Percentiles rank a stretch among this genome's conserved stretches.
phyloP scores from a whole-genome alignment of 1,284 basidiomycete genomes.

The Peniophora sp. region DNA sequence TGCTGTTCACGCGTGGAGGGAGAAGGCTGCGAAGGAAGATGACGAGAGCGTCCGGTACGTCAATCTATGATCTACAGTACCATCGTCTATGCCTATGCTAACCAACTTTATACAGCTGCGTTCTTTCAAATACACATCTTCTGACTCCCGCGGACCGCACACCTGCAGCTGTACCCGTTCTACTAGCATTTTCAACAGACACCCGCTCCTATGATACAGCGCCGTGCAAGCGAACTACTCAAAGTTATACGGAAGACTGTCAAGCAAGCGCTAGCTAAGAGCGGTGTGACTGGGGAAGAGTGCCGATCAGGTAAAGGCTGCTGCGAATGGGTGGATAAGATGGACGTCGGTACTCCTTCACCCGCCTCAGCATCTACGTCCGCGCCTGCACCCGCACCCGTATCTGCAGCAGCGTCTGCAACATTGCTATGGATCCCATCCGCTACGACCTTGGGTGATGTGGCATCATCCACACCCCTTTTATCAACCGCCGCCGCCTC shows the following conservation, averaged over 20 bases:
- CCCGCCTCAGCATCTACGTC: background rate
- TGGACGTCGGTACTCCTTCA: background rate
- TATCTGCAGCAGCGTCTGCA: background rate
- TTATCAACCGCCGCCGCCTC: background rate
- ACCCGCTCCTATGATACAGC: constrained; percentile 49
- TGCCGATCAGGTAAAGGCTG: background rate
- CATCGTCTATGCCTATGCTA: background rate
- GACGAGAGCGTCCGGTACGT: constrained; percentile 82
- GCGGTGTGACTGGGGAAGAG: constrained; percentile 2
- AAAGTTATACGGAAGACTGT: constrained; percentile 48
- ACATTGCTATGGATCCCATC: constrained; percentile 28
- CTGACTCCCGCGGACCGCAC: constrained; percentile 63
- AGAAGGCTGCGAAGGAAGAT: constrained; percentile 70
- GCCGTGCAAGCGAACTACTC: constrained; percentile 54
- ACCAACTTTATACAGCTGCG: constrained; percentile 38
- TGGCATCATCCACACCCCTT: background rate
- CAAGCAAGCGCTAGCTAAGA: constrained; percentile 21
- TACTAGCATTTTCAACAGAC: constrained; percentile 45
- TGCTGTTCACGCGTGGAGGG: constrained; percentile 81
- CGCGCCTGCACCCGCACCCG: too few relatives aligned
- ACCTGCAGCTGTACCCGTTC: constrained; percentile 49
- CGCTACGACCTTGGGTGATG: background rate
- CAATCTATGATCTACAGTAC: constrained; percentile 3
- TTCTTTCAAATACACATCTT: constrained; percentile 66
- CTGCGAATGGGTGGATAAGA: background rate